Percentiles rank a stretch among this genome's conserved stretches.
phyloP scores from a whole-genome alignment of 106 monocot species.

The Vanilla planifolia region DNA sequence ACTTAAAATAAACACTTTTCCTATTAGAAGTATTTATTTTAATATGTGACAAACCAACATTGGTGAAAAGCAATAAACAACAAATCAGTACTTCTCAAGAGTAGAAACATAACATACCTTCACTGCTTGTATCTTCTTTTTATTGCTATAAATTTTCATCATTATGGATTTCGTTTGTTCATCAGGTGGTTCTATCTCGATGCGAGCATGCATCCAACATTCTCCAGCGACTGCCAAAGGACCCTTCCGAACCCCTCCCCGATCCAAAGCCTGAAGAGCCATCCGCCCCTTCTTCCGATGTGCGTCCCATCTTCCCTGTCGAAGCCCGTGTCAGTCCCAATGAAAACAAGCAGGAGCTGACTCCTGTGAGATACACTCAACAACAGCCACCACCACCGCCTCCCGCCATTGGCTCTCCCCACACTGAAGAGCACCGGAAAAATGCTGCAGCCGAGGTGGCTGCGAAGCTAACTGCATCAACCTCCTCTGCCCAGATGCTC shows the following conservation, averaged over 20 bases:
- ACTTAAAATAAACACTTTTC: too few relatives aligned
- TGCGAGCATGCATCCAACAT: conserved; percentile 20
- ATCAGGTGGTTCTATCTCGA: conserved; percentile 25
- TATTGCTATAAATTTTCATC: not conserved
- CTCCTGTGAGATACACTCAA: conserved; percentile 2
- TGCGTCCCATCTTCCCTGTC: conserved; percentile 2
- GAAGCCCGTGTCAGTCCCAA: not conserved
- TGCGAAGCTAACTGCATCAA: conserved; percentile 54
- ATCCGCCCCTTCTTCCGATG: conserved; percentile 3
- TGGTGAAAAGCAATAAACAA: too few relatives aligned
- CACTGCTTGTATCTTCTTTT: too few relatives aligned
- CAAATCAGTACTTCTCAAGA: too few relatives aligned
- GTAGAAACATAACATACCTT: too few relatives aligned
- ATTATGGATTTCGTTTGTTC: not conserved
- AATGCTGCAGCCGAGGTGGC: conserved; percentile 55
- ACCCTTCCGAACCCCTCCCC: not conserved
- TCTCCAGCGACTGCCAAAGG: conserved; percentile 6
- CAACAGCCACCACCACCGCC: not conserved
- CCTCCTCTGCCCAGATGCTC: conserved; percentile 67
- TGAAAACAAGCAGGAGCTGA: not conserved
- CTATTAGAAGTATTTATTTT: too few relatives aligned
- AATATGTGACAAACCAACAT: too few relatives aligned
- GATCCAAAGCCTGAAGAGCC: conserved; percentile 17
- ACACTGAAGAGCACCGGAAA: conserved; percentile 23
- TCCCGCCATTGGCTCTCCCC: not conserved